Evolutionary conservation across 2,329 filamentous ascomycete species (phyloP), one percentile per base, ranked within the genome.

Genomic region (Simplicillium sp.): DNA sequence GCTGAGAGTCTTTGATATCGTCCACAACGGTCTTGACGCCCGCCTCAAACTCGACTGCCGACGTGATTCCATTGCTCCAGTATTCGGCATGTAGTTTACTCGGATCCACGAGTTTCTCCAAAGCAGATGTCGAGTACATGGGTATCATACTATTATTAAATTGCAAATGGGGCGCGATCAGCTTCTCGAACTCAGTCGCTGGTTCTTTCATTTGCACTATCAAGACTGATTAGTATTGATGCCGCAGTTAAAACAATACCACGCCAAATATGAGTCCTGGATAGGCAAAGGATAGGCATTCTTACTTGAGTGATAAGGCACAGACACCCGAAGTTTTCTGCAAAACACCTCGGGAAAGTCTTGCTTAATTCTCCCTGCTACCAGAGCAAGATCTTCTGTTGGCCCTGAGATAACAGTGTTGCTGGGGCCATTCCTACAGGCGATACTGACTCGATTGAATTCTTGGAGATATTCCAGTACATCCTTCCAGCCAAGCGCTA

Each of bases 361-460:
- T 11, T 25, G 3, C 16, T 39, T 39, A 18, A 39, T 34, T 8
- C 8, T 11, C 11, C 16, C 15, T 34, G 13, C 17, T 39, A 11
- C 31, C 20, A 25, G 29, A 16, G 15, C 44, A 3, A 64, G 45
- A 20, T 50, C 46, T 1, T 46, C 43, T 0, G 29, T 34, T 18
- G 61, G 55, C 0, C 62, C 62, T n/a, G 56, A 58, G 1, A 66
- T 28, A 0, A 64, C 68, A 1, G 64, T 51, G 29, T 53, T 62
- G 2, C 44, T 43, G 0, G 57, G 59, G 2, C 56, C 58, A 45
- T 67, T 68, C 28, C 60, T 47, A 36, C 62, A 67, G 2, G 61
- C 66, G n/a, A 64, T 50, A 2, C 47, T 47, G 2, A 58, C 54
- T 0, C 44, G 43, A 66, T 44, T 29, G 54, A 58, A 7, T 41